Evolutionary conservation across 2,329 filamentous ascomycete species (phyloP), one percentile per base, ranked within the genome.

Genomic region (Aspergillus caelatus): DNA sequence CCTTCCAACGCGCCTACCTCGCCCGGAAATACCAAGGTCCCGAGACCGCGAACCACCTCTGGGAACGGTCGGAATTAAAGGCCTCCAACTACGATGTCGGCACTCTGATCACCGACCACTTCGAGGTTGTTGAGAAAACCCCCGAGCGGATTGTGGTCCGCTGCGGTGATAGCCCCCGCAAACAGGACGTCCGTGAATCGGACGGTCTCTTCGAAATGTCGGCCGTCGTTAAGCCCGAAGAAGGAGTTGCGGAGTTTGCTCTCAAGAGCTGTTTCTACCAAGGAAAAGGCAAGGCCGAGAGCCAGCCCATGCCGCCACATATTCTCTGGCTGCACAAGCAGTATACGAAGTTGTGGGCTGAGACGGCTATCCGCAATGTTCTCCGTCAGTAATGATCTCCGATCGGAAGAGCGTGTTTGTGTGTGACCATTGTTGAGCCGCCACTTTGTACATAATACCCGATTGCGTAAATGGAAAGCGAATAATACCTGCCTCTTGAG

Each of bases 171-270:
- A 86, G 86, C 2, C 89, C 89, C 0, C 80, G 86, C 26, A 85
- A 85, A 52, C 79, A 78, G 52, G 84, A 80, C 0, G 82, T 85
- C 2, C 82, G 89, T 9, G 80, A 82, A 10, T 85, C 84, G 1
- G 89, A 92, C 70, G 89, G 89, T 0, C 78, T 91, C 30, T 91
- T 91, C 66, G 83, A 89, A 74, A 88, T 91, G 71, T 82, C 81
- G 21, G 88, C 87, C 4, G 80, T 81, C 14, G 77, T 91, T 19
- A 87, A 91, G 76, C 81, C 83, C 70, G 82, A 85, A 7, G 79
- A 84, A 39, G 83, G 83, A 14, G 84, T 88, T 64, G 89, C 85
- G 2, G 88, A 90, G 74, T 85, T 91, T 67, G 80, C 82, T 2
- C 78, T 92, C 60, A 91, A 90, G 83, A 89, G 86, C 78, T 82